Percentiles rank a stretch among this genome's conserved stretches.
phyloP scores from a whole-genome alignment of 805 yeast genomes.

The Schizosaccharomyces osmophilus region DNA sequence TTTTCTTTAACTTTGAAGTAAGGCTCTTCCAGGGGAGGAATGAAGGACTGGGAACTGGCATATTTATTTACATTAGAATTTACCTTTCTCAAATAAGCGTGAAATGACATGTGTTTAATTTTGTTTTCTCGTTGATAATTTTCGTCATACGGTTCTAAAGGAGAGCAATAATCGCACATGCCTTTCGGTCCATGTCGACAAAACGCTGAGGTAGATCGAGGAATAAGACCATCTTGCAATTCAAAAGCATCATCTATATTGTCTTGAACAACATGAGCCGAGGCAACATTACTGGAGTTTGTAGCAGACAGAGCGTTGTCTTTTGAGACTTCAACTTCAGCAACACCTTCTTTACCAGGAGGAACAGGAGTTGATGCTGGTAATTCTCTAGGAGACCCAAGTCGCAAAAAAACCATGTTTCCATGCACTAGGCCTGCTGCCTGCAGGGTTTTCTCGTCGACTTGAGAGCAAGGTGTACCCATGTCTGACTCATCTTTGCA shows the following conservation, averaged over 20 bases:
- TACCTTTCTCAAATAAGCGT: conserved; percentile 52
- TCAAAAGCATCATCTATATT: conserved; percentile 45
- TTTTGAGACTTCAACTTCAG: neutral
- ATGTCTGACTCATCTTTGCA: neutral
- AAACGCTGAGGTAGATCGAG: conserved; percentile 21
- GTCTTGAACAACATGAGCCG: conserved; percentile 19
- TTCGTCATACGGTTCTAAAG: conserved; percentile 84
- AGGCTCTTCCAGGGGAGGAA: conserved; percentile 56
- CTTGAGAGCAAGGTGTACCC: neutral
- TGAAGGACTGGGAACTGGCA: conserved; percentile 28
- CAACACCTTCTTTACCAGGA: neutral
- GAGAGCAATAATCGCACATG: conserved; percentile 94
- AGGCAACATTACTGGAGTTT: neutral
- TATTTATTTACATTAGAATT: conserved; percentile 23
- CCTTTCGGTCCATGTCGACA: conserved; percentile 83
- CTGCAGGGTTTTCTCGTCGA: neutral
- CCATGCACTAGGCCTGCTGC: neutral
- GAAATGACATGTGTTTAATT: conserved; percentile 74
- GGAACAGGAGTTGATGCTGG: neutral
- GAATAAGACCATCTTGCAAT: conserved; percentile 44
- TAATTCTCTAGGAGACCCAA: neutral
- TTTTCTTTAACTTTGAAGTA: conserved; percentile 32
- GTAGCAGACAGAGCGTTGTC: neutral
- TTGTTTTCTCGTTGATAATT: conserved; percentile 46
- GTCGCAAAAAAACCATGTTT: neutral